Evolutionary conservation across 2,329 filamentous ascomycete genomes (phyloP).

Genomic region (Trichoderma afroharzianum): DNA sequence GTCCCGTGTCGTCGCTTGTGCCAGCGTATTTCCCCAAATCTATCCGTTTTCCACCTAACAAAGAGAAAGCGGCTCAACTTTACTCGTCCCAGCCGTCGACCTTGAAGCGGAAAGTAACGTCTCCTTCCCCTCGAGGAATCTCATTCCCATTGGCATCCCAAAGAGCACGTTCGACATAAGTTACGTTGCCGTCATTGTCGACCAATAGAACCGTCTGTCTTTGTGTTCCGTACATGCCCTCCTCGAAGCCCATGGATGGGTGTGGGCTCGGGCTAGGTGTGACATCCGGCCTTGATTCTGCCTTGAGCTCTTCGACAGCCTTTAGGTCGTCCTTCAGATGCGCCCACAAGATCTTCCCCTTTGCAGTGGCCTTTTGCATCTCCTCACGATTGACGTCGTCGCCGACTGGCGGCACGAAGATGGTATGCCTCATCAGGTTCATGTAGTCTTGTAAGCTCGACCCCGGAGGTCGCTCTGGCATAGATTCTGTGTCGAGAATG

Average conservation of each 20-base stretch:
- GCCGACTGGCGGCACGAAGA: conserved; percentile 60
- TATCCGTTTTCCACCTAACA: not conserved
- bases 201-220: conserved; percentile 60
- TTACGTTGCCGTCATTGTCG: conserved; percentile 60
- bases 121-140: conserved; percentile 52
- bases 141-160: conserved; percentile 57
- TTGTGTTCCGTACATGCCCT: conserved; percentile 62
- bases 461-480: conserved; percentile 41
- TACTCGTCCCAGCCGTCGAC: conserved; percentile 50
- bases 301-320: conserved; percentile 35
- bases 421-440: conserved; percentile 52
- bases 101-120: conserved; percentile 53
- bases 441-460: conserved; percentile 53
- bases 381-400: conserved; percentile 42
- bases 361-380: conserved; percentile 41
- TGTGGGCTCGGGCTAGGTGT: conserved; percentile 23
- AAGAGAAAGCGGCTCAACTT: not conserved
- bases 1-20: too few species aligned
- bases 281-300: conserved; percentile 38
- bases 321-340: conserved; percentile 34
- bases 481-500: conserved; percentile 55
- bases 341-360: conserved; percentile 37
- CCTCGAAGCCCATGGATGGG: conserved; percentile 45
- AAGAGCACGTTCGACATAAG: conserved; percentile 56
- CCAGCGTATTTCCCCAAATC: not conserved